Percentiles rank a stretch among this genome's conserved stretches.
These are phyloP conservation scores for Exophiala mesophila DNA, from an alignment of 2,329 filamentous ascomycete genomes.

Conservation along the genomic window DNA sequence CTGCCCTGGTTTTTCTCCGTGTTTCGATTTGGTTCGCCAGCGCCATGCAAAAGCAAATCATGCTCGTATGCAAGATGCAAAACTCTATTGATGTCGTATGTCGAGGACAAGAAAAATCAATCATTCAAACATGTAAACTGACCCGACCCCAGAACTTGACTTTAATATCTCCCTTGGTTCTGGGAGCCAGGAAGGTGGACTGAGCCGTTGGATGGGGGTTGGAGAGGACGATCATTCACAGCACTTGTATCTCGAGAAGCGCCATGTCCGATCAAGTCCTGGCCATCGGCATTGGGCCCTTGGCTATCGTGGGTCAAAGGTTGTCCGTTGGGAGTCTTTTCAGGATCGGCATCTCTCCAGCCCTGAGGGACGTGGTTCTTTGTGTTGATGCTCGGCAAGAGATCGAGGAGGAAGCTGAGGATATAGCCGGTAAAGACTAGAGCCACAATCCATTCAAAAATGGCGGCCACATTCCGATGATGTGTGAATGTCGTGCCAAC, in stretches of 20 bases:
- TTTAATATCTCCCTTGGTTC: too few relatives aligned
- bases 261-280: constrained; percentile 6
- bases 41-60: too few relatives aligned
- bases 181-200: too few relatives aligned
- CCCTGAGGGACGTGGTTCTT: constrained; percentile 45
- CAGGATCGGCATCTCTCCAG: constrained; percentile 11
- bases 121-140: too few relatives aligned
- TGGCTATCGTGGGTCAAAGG: constrained; percentile 20
- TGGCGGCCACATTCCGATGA: constrained; percentile 62
- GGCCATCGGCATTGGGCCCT: not conserved
- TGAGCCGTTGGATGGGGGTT: too few relatives aligned
- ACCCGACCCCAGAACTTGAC: too few relatives aligned
- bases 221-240: constrained; percentile 10
- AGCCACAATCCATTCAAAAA: constrained; percentile 65
- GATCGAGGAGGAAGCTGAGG: constrained; percentile 79
- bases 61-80: too few relatives aligned
- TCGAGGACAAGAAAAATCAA: too few relatives aligned
- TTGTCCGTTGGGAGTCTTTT: constrained; percentile 13
- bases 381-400: constrained; percentile 69
- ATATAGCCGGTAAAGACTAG: constrained; percentile 53
- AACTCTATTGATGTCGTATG: too few relatives aligned
- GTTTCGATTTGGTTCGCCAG: too few relatives aligned
- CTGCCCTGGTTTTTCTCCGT: too few relatives aligned
- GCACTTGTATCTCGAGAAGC: constrained; percentile 14
- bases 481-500: constrained; percentile 42